phyloP scores from a whole-genome alignment of 768 basidiomycete species.

The Hydnomerulius pinastri region DNA sequence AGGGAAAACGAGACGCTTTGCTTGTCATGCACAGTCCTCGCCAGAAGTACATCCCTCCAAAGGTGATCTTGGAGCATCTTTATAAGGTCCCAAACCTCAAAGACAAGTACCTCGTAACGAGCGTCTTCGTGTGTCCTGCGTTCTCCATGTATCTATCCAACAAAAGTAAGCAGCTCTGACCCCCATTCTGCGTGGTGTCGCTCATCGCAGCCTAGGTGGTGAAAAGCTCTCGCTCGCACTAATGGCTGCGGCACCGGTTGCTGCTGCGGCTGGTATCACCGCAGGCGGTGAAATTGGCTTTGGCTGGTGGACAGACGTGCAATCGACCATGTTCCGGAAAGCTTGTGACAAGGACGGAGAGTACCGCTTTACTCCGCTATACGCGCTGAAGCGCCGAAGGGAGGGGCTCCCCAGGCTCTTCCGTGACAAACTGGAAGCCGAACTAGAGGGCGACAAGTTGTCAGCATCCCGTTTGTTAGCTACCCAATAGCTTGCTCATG shows the following conservation, averaged over 20 bases:
- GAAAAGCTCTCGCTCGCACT: constrained; percentile 28
- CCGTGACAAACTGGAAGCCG: constrained; percentile 7
- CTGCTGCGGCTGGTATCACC: constrained; percentile 2
- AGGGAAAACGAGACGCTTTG: constrained; percentile 34
- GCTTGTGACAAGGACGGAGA: constrained; percentile 21
- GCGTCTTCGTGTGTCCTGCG: constrained; percentile 33
- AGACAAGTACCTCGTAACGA: constrained; percentile 37
- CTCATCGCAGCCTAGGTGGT: constrained; percentile 26
- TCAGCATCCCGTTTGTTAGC: constrained; percentile 10
- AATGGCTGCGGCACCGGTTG: constrained; percentile 12
- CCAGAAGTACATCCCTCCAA: constrained; percentile 15
- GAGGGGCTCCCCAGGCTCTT: neutral
- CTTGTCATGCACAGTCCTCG: constrained; percentile 36
- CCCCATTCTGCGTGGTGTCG: too few species aligned
- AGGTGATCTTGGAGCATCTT: constrained; percentile 26
- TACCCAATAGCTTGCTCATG: neutral
- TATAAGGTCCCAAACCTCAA: constrained; percentile 23
- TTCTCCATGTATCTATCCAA: constrained; percentile 35
- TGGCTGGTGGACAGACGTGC: constrained; percentile 23
- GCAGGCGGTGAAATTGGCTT: constrained; percentile 14
- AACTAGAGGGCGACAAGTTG: constrained; percentile 15
- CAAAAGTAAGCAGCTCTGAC: constrained; percentile 14
- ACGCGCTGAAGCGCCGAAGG: constrained; percentile 18
- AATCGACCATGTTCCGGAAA: constrained; percentile 23
- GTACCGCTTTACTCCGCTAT: constrained; percentile 31